Percentiles rank a stretch among this genome's conserved stretches.
Conservation (phyloP, 1,284 basidiomycete species). For the Cryptococcus hybrid region DNA sequence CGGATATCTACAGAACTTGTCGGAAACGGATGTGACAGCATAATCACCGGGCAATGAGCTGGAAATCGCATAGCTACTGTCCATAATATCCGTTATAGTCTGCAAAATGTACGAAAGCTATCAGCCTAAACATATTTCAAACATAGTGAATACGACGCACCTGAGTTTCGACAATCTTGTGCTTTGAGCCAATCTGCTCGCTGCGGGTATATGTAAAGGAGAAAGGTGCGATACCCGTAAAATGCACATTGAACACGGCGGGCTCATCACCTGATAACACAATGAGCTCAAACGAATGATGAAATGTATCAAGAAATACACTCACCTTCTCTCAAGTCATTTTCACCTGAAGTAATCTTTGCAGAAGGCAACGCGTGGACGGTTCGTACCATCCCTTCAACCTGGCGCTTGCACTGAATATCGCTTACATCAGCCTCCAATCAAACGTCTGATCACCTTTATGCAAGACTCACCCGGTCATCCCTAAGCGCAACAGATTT, state of each 20-base stretch:
- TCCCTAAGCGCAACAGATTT: constrained; percentile 86
- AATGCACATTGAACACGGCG: constrained; percentile 76
- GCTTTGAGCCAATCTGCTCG: constrained; percentile 31
- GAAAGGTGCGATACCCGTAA: constrained; percentile 89
- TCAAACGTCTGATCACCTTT: constrained; percentile 1
- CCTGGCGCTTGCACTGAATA: constrained; percentile 66
- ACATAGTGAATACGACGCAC: constrained; percentile 16
- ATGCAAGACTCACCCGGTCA: constrained; percentile 55
- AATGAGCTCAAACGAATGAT: neutral
- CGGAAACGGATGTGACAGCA: constrained; percentile 77
- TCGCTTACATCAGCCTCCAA: neutral
- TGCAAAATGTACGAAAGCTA: constrained; percentile 6
- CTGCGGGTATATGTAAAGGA: constrained; percentile 88
- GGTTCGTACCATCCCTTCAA: constrained; percentile 70
- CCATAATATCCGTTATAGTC: constrained; percentile 75
- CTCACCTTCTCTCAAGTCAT: constrained; percentile 86
- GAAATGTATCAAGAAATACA: neutral
- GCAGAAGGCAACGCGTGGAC: constrained; percentile 86
- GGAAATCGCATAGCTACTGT: constrained; percentile 78
- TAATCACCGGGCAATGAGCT: constrained; percentile 77
- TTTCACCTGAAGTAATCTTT: constrained; percentile 79
- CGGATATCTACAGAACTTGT: constrained; percentile 79
- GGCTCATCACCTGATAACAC: constrained; percentile 72
- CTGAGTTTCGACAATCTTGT: constrained; percentile 78
- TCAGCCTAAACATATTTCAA: neutral